Base-by-base conservation (phyloP, 2,329 filamentous ascomycete genomes). In the Apiospora malaysiana region DNA sequence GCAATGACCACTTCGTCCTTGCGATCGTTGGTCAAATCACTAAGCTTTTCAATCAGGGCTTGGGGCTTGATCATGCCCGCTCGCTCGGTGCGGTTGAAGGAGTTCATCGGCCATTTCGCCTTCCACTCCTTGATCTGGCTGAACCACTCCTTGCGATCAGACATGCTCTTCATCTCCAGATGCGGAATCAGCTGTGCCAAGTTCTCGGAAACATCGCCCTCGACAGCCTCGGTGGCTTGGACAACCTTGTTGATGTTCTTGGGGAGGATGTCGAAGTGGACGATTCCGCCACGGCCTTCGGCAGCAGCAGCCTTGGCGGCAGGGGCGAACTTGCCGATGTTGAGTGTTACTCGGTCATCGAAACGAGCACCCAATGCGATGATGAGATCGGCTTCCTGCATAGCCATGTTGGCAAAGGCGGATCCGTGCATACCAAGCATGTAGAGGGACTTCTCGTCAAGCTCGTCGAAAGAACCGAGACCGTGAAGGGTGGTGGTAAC, bases 231-330 rank as follows among this genome's bases (percentile, higher is more conserved):
- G 56, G 93, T 98, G 9, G 95, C 95, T 84, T 98, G 94, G 18
- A 99, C 93, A 56, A 98, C 95, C 89, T 98, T 99, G 90, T 98
- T 98, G 85, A 98, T 98, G 86, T 99, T 98, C 91, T 99, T 99
- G 77, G 96, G 95, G 92, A 98, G 93, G 78, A 99, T 95, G 81
- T 98, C 95, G 78, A 98, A 98, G 83, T 99, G 95, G 21, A 98
- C 89, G 77, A 99, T 98, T 78, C 96, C 96, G 77, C 96, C 96
- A 73, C 94, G 93, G 69, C 91, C 91, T 84, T 97, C 93, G 14
- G 89, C 86, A 5, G 94, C 95, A 0, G 96, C 96, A 18, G 90
- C 89, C 84, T 93, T 96, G 63, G 96, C 96, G 69, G 89, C 90
- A 4, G 96, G 96, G 0, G 95, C 96, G 75, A 98, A 99, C 81